Evolutionary conservation across 768 basidiomycete genomes (phyloP).

Genomic region (Amanita rubescens): DNA sequence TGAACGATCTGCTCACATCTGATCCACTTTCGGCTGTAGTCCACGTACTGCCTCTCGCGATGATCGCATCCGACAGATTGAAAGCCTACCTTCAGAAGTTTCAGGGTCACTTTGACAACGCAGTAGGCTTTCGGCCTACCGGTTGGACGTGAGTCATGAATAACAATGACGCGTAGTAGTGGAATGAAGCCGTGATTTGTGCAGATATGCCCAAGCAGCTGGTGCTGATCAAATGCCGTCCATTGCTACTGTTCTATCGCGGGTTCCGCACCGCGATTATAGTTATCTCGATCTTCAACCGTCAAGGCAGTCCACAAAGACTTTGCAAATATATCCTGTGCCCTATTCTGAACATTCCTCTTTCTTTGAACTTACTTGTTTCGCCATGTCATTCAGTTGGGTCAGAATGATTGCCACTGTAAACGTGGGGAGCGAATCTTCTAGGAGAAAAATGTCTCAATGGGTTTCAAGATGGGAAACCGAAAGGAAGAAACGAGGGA

Average conservation of each 20-base stretch:
- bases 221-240: conserved; percentile 58
- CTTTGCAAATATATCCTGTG: conserved; percentile 71
- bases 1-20: conserved; percentile 68
- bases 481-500: conserved; percentile 57
- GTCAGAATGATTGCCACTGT: conserved; percentile 92
- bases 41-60: conserved; percentile 75
- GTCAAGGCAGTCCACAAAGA: conserved; percentile 61
- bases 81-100: conserved; percentile 71
- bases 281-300: conserved; percentile 61
- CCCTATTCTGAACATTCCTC: conserved; percentile 96
- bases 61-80: conserved; percentile 71
- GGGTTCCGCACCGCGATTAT: conserved; percentile 60
- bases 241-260: conserved; percentile 61
- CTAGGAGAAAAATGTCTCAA: conserved; percentile 77
- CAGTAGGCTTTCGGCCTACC: conserved; percentile 85
- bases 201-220: conserved; percentile 58
- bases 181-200: not conserved
- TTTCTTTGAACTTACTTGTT: conserved; percentile 93
- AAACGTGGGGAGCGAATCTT: conserved; percentile 67
- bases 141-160: conserved; percentile 82
- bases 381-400: conserved; percentile 85
- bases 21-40: conserved; percentile 74
- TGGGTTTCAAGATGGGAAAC: conserved; percentile 90
- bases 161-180: not conserved
- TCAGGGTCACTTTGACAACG: conserved; percentile 60